Base-by-base conservation (phyloP, 768 basidiomycete species). In the Amylocystis lapponica region DNA sequence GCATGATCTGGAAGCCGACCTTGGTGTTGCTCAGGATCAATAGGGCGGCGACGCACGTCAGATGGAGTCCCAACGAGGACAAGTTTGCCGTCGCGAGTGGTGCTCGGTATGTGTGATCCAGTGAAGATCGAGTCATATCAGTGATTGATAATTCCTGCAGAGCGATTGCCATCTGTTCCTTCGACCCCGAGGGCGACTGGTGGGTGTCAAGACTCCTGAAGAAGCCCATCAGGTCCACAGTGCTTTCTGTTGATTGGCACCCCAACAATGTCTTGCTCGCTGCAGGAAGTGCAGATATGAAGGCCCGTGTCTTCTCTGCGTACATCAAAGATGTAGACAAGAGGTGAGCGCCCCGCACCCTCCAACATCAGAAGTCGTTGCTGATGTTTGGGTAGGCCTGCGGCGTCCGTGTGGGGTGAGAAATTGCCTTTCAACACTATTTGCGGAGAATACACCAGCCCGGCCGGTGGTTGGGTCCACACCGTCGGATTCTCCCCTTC, bases 1-100 rank as follows among this genome's bases (percentile, higher is more conserved):
- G 70, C 34, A 60, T 74, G 39, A 57, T 77, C 42, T 99, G 96
- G 96, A 93, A 94, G 66, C 96, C 96, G 3, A 95, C 93, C 2
- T 75, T 99, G n/a, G 96, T 98, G 17, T 63, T 98, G 46, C 76
- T 99, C 41, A 78, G 94, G 45, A 85, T 99, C 71, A 98, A 97
- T 65, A 74, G 96, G 32, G 93, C 96, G 1, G 96, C 96, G 1
- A 99, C 96, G 1, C 80, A 79, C 57, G 96, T 97, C 39, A 75
- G 85, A 53, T 99, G 96, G 96, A 93, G 89, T 63, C 96, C 96
- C 2, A 82, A 85, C 52, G 96, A 98, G 63, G 90, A 97, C 66
- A 99, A 99, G 65, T 99, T 99, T 59, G 96, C 96, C 5, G 96
- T 99, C 13, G 94, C 92, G 3, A 93, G 88, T 52, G 96, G 96